These are phyloP conservation scores for Porphyridium purpureum DNA, from an alignment of 23 red algal genomes.

Conservation along the genomic window DNA sequence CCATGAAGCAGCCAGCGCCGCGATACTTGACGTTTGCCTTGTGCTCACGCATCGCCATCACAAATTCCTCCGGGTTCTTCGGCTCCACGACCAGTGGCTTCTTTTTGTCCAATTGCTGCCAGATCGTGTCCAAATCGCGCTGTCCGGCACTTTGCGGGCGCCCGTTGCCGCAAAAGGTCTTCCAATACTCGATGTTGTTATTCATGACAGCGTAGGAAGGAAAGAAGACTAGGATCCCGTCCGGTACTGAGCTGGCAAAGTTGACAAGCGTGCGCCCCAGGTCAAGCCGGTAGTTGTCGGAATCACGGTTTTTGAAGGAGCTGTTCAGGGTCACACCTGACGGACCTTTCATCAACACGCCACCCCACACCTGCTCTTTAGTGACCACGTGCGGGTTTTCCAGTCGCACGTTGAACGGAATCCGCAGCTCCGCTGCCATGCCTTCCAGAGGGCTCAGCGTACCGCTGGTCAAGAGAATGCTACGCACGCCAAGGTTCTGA, in stretches of 20 bases:
- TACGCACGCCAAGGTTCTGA: slow-evolving; percentile 24
- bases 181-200: slow-evolving; percentile 44
- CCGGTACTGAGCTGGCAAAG: slow-evolving; percentile 46
- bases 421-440: slow-evolving; percentile 50
- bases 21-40: slow-evolving; percentile 20
- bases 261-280: slow-evolving; percentile 57
- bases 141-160: slow-evolving; percentile 11
- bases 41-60: slow-evolving; percentile 37
- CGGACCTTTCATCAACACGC: slow-evolving; percentile 30
- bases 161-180: too few relatives aligned
- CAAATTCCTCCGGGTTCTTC: slow-evolving; percentile 25
- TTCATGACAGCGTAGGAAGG: slow-evolving; percentile 63
- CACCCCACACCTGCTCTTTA: slow-evolving; percentile 33
- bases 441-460: slow-evolving; percentile 84
- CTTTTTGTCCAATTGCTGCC: slow-evolving; percentile 34
- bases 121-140: slow-evolving; percentile 53
- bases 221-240: slow-evolving; percentile 89
- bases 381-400: slow-evolving; percentile 84
- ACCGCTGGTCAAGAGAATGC: slow-evolving; percentile 76
- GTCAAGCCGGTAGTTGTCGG: slow-evolving; percentile 22
- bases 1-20: slow-evolving; percentile 47
- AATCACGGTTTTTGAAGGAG: slow-evolving; percentile 18
- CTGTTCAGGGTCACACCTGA: slow-evolving; percentile 47
- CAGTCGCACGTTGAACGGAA: slow-evolving; percentile 70
- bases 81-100: slow-evolving; percentile 69